Evolutionary conservation across 73 alveolate species (phyloP).

Genomic region (Tetrahymena borealis): DNA sequence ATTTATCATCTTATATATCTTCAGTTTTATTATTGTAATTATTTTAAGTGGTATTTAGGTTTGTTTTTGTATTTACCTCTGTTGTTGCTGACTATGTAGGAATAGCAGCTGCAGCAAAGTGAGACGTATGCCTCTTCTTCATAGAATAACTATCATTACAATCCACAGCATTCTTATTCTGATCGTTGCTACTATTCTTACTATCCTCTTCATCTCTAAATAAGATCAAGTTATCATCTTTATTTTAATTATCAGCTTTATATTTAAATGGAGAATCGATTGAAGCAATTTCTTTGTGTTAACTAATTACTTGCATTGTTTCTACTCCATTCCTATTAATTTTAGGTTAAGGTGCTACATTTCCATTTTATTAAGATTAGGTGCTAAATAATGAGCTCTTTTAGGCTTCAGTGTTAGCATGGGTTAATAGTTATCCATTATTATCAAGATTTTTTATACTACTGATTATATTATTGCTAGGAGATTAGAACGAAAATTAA

Average conservation of each 20-base stretch:
- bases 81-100: not conserved
- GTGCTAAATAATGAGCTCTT: too few relatives aligned
- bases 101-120: not conserved
- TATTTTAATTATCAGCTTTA: not conserved
- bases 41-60: too few relatives aligned
- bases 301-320: too few relatives aligned
- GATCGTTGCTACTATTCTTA: not conserved
- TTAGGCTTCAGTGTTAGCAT: too few relatives aligned
- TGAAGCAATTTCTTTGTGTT: not conserved
- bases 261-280: not conserved
- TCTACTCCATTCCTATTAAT: too few relatives aligned
- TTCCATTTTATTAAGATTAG: too few relatives aligned
- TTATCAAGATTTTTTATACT: not conserved
- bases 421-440: not conserved
- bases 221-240: not conserved
- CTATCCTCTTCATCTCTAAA: not conserved
- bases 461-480: not conserved
- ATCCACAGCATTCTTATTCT: not conserved
- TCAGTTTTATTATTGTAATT: too few relatives aligned
- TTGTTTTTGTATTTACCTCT: not conserved
- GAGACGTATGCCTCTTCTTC: not conserved
- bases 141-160: not conserved
- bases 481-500: not conserved
- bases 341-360: too few relatives aligned
- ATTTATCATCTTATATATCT: too few relatives aligned